Evolutionary conservation across 768 basidiomycete genomes (phyloP).

Genomic region (Coprinopsis marcescibilis): DNA sequence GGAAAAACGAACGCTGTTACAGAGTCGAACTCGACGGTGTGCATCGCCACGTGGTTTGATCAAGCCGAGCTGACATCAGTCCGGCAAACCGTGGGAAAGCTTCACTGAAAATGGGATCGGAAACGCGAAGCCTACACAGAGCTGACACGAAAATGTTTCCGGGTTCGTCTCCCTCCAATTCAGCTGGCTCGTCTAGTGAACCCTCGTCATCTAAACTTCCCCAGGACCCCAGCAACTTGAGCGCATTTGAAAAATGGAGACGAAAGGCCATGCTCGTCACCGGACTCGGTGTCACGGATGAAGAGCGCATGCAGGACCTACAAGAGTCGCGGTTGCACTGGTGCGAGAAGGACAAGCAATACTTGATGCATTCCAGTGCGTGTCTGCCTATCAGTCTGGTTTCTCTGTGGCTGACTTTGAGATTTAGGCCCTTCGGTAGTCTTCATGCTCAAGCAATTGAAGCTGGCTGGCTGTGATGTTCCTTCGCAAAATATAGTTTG

Average conservation of each 20-base stretch:
- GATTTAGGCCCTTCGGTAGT: conserved; percentile 71
- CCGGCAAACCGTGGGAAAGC: neutral
- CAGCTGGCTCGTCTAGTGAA: conserved; percentile 2
- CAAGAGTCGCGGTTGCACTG: conserved; percentile 28
- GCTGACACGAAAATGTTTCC: conserved; percentile 1
- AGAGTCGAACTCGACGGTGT: too few relatives aligned
- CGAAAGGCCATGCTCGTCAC: conserved; percentile 41
- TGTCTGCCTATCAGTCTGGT: conserved; percentile 18
- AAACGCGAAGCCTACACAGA: neutral
- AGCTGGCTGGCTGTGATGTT: conserved; percentile 65
- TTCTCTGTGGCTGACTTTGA: conserved; percentile 7
- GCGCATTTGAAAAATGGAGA: conserved; percentile 45
- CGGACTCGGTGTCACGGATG: conserved; percentile 42
- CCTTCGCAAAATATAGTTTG: conserved; percentile 74
- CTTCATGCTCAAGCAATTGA: conserved; percentile 92
- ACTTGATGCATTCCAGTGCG: conserved; percentile 67
- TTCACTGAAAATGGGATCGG: neutral
- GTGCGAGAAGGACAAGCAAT: conserved; percentile 68
- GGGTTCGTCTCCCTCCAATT: neutral
- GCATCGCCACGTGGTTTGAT: too few relatives aligned
- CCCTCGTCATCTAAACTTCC: conserved; percentile 5
- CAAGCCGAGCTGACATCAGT: too few relatives aligned
- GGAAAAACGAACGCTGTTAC: too few relatives aligned
- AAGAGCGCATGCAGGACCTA: conserved; percentile 39
- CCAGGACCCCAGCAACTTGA: conserved; percentile 19